phyloP scores from a whole-genome alignment of 495 filamentous ascomycete species.

The Tetracladium setigerum region DNA sequence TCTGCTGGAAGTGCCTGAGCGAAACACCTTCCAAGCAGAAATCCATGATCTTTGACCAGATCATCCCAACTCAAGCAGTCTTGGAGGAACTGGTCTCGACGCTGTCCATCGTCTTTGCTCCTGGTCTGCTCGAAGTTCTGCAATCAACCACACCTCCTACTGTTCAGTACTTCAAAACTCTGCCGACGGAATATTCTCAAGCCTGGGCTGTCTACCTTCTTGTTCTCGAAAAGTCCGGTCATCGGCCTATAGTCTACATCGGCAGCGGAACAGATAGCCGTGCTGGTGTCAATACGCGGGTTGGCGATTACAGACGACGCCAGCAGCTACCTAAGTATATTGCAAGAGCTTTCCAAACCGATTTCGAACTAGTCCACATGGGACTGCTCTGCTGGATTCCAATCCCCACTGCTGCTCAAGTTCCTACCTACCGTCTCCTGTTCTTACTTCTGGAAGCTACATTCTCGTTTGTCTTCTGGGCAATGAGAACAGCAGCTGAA shows the following conservation, averaged over 20 bases:
- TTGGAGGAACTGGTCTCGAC: neutral
- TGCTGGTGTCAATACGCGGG: neutral
- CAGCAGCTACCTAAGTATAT: neutral
- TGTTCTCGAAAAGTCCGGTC: constrained; percentile 9
- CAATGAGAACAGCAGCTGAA: constrained; percentile 4
- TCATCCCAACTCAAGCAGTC: constrained; percentile 2
- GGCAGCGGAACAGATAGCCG: neutral
- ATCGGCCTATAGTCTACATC: constrained; percentile 10
- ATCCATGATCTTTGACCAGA: neutral
- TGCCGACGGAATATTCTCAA: constrained; percentile 1
- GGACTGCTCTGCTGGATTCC: constrained; percentile 12
- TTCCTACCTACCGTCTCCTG: neutral
- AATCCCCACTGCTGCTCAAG: neutral
- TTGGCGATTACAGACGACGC: neutral
- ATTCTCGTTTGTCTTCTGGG: constrained; percentile 11
- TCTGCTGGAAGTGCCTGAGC: constrained; percentile 5
- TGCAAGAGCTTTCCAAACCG: constrained; percentile 1
- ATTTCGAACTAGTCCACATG: constrained; percentile 4
- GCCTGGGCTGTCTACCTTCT: constrained; percentile 12
- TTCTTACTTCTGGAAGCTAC: constrained; percentile 12
- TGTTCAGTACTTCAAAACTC: constrained; percentile 6
- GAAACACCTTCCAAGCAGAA: constrained; percentile 3
- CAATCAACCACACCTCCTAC: constrained; percentile 5
- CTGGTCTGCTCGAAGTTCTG: constrained; percentile 9
- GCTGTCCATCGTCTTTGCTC: constrained; percentile 8